phyloP scores from a whole-genome alignment of 257 asterid genomes.

The Linaria vulgaris region DNA sequence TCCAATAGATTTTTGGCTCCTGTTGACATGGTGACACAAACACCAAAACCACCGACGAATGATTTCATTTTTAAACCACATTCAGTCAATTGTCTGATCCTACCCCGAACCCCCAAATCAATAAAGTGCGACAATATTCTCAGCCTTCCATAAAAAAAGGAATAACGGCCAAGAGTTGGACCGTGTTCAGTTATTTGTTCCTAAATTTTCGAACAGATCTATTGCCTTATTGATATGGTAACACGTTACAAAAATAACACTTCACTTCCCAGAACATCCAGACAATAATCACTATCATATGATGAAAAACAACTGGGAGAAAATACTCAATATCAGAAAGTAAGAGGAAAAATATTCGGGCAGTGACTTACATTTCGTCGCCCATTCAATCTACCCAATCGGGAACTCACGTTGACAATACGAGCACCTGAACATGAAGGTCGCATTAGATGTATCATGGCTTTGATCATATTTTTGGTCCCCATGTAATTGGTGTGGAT shows the following conservation, averaged over 20 bases:
- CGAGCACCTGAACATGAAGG: slow-evolving; percentile 72
- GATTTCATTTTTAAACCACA: too few species aligned
- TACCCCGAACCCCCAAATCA: not conserved
- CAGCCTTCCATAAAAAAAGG: not conserved
- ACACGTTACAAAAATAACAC: not conserved
- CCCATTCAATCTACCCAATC: slow-evolving; percentile 87
- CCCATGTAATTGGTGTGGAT: slow-evolving; percentile 80
- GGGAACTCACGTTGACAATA: slow-evolving; percentile 72
- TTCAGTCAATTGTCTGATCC: not conserved
- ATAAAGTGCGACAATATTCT: too few species aligned
- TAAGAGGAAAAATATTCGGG: slow-evolving; percentile 13
- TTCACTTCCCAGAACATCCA: not conserved
- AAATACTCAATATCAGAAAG: not conserved
- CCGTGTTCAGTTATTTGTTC: too few species aligned
- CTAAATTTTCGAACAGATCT: not conserved
- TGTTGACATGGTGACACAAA: too few species aligned
- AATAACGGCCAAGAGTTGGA: too few species aligned
- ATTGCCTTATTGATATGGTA: not conserved
- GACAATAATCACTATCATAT: not conserved
- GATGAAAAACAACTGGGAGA: not conserved
- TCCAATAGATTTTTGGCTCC: too few species aligned
- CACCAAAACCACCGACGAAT: not conserved
- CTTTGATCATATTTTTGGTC: slow-evolving; percentile 73
- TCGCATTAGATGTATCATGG: slow-evolving; percentile 72
- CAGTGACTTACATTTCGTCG: slow-evolving; percentile 61